These are phyloP conservation scores for Gnaphalium uliginosum DNA, from an alignment of 129 eudicot genomes.

Conservation along the genomic window DNA sequence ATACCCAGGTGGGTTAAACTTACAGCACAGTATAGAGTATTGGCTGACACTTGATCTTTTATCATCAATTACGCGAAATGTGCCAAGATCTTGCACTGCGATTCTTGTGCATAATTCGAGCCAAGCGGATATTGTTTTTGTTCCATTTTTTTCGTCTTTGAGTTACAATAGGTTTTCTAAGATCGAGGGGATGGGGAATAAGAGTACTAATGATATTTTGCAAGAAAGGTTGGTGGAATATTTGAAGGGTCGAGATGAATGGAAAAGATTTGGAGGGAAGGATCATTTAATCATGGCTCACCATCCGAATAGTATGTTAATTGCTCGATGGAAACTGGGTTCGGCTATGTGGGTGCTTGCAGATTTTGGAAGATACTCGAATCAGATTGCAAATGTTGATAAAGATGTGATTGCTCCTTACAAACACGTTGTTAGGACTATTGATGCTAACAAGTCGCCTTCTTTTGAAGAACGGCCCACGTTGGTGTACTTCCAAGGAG, in stretches of 20 bases:
- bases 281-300: slow-evolving; percentile 86
- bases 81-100: slow-evolving; percentile 64
- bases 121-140: slow-evolving; percentile 77
- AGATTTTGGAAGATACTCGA: slow-evolving; percentile 82
- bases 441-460: slow-evolving; percentile 48
- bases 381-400: slow-evolving; percentile 63
- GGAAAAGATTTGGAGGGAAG: slow-evolving; percentile 72
- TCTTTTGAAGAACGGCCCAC: slow-evolving; percentile 61
- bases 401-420: slow-evolving; percentile 97
- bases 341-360: slow-evolving; percentile 88
- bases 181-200: slow-evolving; percentile 40
- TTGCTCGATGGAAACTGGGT: slow-evolving; percentile 68
- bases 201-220: slow-evolving; percentile 54
- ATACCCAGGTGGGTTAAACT: slow-evolving; percentile 88
- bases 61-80: slow-evolving; percentile 47
- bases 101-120: slow-evolving; percentile 62
- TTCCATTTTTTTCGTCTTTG: slow-evolving; percentile 88
- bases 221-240: slow-evolving; percentile 69
- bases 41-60: slow-evolving; percentile 97
- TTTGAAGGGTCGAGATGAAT: slow-evolving; percentile 61
- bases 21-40: slow-evolving; percentile 86
- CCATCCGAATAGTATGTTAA: slow-evolving; percentile 89
- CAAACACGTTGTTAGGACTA: slow-evolving; percentile 72
- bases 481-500: slow-evolving; percentile 89
- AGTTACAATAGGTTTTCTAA: slow-evolving; percentile 83